phyloP scores from a whole-genome alignment of 305 asterid species.

The Coffea humblotiana region DNA sequence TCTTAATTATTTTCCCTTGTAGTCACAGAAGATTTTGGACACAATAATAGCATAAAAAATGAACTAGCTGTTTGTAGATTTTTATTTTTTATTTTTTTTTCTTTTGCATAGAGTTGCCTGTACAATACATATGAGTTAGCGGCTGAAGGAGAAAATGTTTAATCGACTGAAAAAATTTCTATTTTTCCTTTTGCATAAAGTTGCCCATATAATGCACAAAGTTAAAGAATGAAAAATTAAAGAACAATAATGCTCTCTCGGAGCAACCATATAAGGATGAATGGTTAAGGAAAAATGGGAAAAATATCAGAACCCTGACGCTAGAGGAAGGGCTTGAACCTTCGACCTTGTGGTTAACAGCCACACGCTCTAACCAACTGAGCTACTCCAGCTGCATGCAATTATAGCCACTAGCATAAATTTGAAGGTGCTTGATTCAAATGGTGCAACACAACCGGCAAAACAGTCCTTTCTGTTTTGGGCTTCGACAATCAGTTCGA shows the following conservation, averaged over 20 bases:
- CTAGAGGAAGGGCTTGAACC: slow-evolving; percentile 39
- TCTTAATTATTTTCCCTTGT: neutral
- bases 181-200: neutral
- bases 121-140: too few species aligned
- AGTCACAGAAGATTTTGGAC: neutral
- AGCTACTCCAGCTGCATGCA: slow-evolving; percentile 13
- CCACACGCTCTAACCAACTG: slow-evolving; percentile 39
- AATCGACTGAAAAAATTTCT: neutral
- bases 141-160: too few species aligned
- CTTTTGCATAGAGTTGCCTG: neutral
- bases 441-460: too few species aligned
- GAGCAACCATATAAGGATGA: too few species aligned
- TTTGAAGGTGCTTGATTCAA: too few species aligned
- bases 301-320: neutral
- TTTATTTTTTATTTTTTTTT: neutral
- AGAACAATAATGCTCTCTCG: too few species aligned
- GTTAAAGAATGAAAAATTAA: neutral
- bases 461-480: too few species aligned
- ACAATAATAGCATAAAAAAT: too few species aligned
- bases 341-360: slow-evolving; percentile 39
- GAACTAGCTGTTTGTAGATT: neutral
- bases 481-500: neutral
- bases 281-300: too few species aligned
- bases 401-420: too few species aligned
- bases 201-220: too few species aligned